Conservation (phyloP, 768 basidiomycete genomes). For the Rhizopogon salebrosus region DNA sequence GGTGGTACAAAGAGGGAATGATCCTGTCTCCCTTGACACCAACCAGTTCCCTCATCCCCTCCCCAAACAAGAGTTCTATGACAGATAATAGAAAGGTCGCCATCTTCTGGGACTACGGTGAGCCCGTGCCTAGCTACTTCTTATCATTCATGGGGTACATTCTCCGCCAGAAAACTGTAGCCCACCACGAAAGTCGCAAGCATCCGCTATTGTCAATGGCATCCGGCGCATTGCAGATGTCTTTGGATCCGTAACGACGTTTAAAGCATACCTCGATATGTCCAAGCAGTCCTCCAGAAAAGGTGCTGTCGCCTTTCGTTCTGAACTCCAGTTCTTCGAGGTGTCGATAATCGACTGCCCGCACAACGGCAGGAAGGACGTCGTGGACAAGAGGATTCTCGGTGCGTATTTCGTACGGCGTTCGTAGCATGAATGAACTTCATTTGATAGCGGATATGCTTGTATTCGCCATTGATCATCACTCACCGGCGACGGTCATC, state of each 20-base stretch:
- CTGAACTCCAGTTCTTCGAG: conserved; percentile 40
- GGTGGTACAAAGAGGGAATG: conserved; percentile 17
- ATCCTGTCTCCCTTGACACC: not conserved
- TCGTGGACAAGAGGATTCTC: conserved; percentile 45
- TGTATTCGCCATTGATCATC: conserved; percentile 60
- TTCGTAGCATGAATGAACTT: conserved; percentile 2
- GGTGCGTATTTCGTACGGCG: conserved; percentile 20
- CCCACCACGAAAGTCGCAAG: conserved; percentile 24
- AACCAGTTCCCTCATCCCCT: not conserved
- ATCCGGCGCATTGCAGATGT: conserved; percentile 40
- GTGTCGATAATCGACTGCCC: conserved; percentile 35
- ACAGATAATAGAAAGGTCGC: conserved; percentile 33
- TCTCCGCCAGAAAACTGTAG: conserved; percentile 23
- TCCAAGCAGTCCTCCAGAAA: conserved; percentile 31
- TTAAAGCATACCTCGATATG: conserved; percentile 53
- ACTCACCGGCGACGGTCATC: conserved; percentile 54
- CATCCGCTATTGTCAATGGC: conserved; percentile 37
- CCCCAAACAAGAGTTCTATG: conserved; percentile 21
- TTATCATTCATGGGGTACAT: not conserved
- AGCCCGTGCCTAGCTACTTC: conserved; percentile 1
- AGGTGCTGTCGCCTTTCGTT: conserved; percentile 29
- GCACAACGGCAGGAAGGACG: conserved; percentile 29
- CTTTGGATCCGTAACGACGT: conserved; percentile 42
- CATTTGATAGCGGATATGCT: conserved; percentile 61
- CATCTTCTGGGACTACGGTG: conserved; percentile 37